Conservation (phyloP, 2,329 filamentous ascomycete species). For the Epichloe hybrida region DNA sequence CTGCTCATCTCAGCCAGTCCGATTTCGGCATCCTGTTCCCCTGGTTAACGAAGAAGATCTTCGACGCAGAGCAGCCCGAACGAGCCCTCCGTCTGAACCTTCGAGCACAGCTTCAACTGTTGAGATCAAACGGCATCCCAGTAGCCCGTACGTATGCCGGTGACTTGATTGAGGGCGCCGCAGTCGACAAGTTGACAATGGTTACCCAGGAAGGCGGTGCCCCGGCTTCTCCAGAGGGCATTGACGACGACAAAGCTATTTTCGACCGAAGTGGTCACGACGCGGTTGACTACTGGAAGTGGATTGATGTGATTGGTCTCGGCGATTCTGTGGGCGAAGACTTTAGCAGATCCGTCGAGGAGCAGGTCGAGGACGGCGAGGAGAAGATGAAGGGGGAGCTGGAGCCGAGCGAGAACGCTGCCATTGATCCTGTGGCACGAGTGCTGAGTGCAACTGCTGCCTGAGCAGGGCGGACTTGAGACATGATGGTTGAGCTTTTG, state of each 20-base stretch:
- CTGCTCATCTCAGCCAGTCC: constrained; percentile 71
- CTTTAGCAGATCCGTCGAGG: constrained; percentile 15
- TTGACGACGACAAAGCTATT: constrained; percentile 36
- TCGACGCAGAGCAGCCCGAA: constrained; percentile 43
- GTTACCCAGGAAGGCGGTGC: constrained; percentile 8
- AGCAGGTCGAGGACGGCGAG: constrained; percentile 23
- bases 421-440: neutral
- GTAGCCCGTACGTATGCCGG: constrained; percentile 35
- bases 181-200: constrained; percentile 22
- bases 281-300: constrained; percentile 34
- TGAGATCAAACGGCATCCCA: constrained; percentile 35
- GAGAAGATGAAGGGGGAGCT: constrained; percentile 21
- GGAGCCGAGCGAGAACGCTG: constrained; percentile 18
- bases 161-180: constrained; percentile 35
- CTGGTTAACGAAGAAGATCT: constrained; percentile 47
- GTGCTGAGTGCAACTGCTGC: constrained; percentile 4
- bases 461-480: neutral
- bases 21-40: constrained; percentile 79
- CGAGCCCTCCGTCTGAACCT: constrained; percentile 45
- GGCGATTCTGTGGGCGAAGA: constrained; percentile 20
- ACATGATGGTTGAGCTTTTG: neutral
- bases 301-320: constrained; percentile 39
- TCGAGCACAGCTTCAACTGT: constrained; percentile 41
- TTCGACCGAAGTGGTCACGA: constrained; percentile 28
- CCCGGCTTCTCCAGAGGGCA: constrained; percentile 19